Percentiles rank a stretch among this genome's conserved stretches.
Conservation (phyloP, 1,284 basidiomycete species). For the Afroboletus lepidellus region DNA sequence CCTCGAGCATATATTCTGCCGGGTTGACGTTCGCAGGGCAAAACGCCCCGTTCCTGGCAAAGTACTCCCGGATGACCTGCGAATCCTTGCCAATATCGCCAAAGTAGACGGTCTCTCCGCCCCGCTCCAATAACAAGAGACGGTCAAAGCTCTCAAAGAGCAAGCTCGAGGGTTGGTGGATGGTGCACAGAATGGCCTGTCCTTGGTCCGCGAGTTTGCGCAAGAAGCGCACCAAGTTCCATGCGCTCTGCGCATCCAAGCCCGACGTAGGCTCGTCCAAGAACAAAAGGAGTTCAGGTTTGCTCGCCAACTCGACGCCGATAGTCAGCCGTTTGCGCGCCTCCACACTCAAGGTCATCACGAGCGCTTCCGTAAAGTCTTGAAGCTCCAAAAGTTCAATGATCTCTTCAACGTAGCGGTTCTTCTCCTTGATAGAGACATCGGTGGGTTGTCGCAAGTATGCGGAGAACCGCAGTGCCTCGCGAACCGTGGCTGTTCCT, state of each 20-base stretch:
- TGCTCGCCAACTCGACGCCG: constrained; percentile 85
- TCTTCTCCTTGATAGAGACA: constrained; percentile 76
- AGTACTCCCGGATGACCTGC: constrained; percentile 62
- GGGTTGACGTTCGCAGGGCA: constrained; percentile 64
- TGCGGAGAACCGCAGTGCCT: constrained; percentile 88
- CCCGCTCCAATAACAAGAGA: constrained; percentile 60
- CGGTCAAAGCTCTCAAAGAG: constrained; percentile 79
- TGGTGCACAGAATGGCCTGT: constrained; percentile 75
- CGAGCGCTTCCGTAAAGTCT: constrained; percentile 61
- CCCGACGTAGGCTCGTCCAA: constrained; percentile 64
- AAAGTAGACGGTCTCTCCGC: constrained; percentile 77
- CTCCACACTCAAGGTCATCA: constrained; percentile 67
- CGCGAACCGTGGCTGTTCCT: constrained; percentile 81
- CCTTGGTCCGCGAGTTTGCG: constrained; percentile 84
- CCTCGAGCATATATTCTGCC: constrained; percentile 64
- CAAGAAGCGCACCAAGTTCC: constrained; percentile 82
- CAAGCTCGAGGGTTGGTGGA: constrained; percentile 72
- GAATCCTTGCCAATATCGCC: constrained; percentile 76
- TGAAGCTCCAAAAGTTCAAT: constrained; percentile 70
- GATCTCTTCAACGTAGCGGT: constrained; percentile 77
- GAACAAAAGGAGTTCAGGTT: constrained; percentile 81
- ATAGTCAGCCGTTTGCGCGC: constrained; percentile 86
- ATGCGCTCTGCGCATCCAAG: constrained; percentile 82
- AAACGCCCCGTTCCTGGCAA: constrained; percentile 60
- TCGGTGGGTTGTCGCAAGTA: constrained; percentile 82